Base-by-base conservation (phyloP, 371 early-diverging fungal species). In the Basidiobolus heterosporus region DNA sequence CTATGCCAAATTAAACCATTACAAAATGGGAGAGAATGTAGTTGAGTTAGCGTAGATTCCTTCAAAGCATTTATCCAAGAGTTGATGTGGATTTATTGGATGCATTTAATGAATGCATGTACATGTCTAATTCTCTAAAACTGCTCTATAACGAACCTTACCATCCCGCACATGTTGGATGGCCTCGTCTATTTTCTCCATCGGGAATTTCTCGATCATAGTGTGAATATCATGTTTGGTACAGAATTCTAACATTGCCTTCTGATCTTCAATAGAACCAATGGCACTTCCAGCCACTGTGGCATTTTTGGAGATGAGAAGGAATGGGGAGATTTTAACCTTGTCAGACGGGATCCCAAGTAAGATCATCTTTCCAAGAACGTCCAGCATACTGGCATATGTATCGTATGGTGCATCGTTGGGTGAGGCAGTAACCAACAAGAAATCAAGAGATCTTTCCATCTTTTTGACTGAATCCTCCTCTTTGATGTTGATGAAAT, bases 211-310 rank as follows among this genome's bases (percentile, higher is more conserved):
- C 53, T 85, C 72, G 39, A 83, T 65, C 67, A 70, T 72, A 14
- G 85, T 80, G 9, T 69, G 54, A 23, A 86, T 74, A 37, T 68
- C 61, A 38, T 74, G 67, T 57, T 80, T 55, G 49, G 69, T 68
- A 0, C 85, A 81, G 57, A 87, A 77, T 13, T 65, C 65, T 6
- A 90, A 64, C 71, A 80, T 81, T 46, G 77, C 76, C 17, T 59
- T 54, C 17, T 83, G 51, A 20, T 66, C 67, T 2, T 56, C 58
- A 37, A 55, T 52, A 30, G 73, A 67, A 36, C 87, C 88, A 46
- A 86, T 82, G 48, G 75, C 57, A 9, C 80, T 83, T 2, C 85
- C 88, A 5, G 59, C 64, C 15, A 89, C 52, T 1, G 60, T 55
- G 3, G 74, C 62, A 43, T 74, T 61, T 36, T 62, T 48, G 17